A percentile compares a stretch with the other conserved stretches of the same genome.
phyloP scores from a whole-genome alignment of 2,329 filamentous ascomycete genomes.

The Pyricularia sp. region DNA sequence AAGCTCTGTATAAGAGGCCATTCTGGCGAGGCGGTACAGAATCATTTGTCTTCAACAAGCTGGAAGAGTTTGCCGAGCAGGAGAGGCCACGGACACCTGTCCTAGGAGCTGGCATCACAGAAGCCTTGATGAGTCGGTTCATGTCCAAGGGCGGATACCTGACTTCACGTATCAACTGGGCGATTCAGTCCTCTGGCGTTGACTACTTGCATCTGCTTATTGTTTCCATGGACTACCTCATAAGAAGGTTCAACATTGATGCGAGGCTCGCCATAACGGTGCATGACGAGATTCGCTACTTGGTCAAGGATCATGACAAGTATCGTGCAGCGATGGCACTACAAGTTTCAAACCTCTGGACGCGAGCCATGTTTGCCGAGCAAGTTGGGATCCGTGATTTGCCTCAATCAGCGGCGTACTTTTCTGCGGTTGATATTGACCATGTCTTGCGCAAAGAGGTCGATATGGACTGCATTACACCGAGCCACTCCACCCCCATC shows the following conservation, averaged over 20 bases:
- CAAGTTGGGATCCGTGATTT: conserved; percentile 94
- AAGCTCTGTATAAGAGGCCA: conserved; percentile 53
- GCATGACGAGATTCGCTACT: conserved; percentile 92
- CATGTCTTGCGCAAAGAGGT: conserved; percentile 95
- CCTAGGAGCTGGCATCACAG: conserved; percentile 86
- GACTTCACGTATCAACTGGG: conserved; percentile 97
- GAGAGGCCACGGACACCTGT: conserved; percentile 83
- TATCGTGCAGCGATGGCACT: conserved; percentile 86
- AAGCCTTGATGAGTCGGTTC: conserved; percentile 80
- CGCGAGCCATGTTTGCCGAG: conserved; percentile 90
- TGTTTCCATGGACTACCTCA: conserved; percentile 86
- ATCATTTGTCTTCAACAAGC: conserved; percentile 94
- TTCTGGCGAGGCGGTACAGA: conserved; percentile 98
- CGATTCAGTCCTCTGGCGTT: conserved; percentile 92
- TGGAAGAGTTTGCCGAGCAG: conserved; percentile 96
- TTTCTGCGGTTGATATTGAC: conserved; percentile 90
- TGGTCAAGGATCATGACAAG: conserved; percentile 73
- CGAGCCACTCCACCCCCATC: conserved; percentile 67
- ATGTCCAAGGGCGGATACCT: conserved; percentile 85
- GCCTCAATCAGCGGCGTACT: conserved; percentile 88
- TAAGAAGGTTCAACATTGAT: conserved; percentile 69
- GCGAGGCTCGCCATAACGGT: conserved; percentile 87
- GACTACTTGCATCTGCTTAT: conserved; percentile 94
- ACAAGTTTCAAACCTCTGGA: conserved; percentile 92
- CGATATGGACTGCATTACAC: conserved; percentile 93